These are phyloP conservation scores for Tricholoma sp. DNA, from an alignment of 768 basidiomycete genomes.

Conservation along the genomic window DNA sequence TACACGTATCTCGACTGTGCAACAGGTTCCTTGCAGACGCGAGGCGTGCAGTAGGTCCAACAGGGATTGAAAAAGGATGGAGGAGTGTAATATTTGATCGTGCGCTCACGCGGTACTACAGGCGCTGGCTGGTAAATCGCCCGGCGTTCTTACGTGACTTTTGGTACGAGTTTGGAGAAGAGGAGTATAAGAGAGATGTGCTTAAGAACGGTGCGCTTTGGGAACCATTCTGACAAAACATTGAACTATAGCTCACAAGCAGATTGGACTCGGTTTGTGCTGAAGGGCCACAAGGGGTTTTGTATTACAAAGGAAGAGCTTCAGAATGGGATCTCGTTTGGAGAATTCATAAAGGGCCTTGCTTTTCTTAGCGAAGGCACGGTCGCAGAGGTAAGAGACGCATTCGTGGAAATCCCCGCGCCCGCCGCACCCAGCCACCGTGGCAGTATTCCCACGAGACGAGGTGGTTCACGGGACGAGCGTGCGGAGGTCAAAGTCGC, in stretches of 20 bases:
- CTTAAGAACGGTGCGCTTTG: constrained; percentile 33
- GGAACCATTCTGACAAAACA: constrained; percentile 1
- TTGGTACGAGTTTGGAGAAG: constrained; percentile 32
- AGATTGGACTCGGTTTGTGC: constrained; percentile 36
- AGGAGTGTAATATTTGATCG: constrained; percentile 36
- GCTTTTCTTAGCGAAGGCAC: constrained; percentile 13
- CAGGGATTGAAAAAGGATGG: constrained; percentile 27
- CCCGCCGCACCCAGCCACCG: no score
- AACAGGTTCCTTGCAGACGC: constrained; percentile 32
- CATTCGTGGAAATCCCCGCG: no score
- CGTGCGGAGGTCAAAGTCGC: neutral
- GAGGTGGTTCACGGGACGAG: no score
- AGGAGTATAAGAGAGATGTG: constrained; percentile 34
- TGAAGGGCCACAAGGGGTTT: constrained; percentile 39
- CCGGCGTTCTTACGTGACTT: constrained; percentile 34
- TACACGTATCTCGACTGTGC: constrained; percentile 39
- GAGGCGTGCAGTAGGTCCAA: constrained; percentile 27
- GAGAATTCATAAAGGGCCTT: constrained; percentile 26
- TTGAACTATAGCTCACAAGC: neutral
- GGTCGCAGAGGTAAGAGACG: constrained; percentile 11
- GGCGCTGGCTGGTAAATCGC: constrained; percentile 36
- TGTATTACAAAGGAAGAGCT: constrained; percentile 32
- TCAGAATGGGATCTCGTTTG: constrained; percentile 27
- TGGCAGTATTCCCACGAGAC: no score
- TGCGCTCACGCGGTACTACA: constrained; percentile 36